Evolutionary conservation across 78 protist genomes (phyloP).

Genomic region (Dictyostelium capitatum): DNA sequence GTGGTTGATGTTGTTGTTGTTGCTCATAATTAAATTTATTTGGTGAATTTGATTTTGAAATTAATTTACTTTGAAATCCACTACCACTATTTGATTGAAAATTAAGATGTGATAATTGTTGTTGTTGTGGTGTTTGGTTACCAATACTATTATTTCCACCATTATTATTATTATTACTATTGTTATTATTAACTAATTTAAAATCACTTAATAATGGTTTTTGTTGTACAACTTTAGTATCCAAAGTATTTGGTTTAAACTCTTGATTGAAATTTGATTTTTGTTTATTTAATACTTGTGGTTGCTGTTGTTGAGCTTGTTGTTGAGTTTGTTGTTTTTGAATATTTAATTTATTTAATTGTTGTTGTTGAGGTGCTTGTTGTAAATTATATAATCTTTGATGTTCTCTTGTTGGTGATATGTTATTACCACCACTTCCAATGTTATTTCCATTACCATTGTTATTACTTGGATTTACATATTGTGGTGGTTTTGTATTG

Average conservation of each 20-base stretch:
- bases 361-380: neutral
- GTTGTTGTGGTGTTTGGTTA: neutral
- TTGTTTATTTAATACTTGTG: neutral
- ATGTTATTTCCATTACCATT: no score
- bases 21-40: neutral
- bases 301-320: neutral
- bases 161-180: no score
- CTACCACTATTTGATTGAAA: neutral
- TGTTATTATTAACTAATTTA: neutral
- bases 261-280: neutral
- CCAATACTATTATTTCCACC: neutral
- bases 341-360: no score
- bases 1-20: constrained; percentile 11
- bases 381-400: neutral
- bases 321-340: neutral
- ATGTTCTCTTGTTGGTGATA: neutral
- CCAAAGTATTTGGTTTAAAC: neutral
- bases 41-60: neutral
- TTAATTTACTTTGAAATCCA: neutral
- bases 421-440: neutral
- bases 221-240: neutral
- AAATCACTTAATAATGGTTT: neutral
- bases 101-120: neutral
- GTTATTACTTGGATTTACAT: neutral
- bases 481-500: neutral